Evolutionary conservation across 192 early-diverging fungal species (phyloP).

Genomic region (Linnemannia schmuckeri): DNA sequence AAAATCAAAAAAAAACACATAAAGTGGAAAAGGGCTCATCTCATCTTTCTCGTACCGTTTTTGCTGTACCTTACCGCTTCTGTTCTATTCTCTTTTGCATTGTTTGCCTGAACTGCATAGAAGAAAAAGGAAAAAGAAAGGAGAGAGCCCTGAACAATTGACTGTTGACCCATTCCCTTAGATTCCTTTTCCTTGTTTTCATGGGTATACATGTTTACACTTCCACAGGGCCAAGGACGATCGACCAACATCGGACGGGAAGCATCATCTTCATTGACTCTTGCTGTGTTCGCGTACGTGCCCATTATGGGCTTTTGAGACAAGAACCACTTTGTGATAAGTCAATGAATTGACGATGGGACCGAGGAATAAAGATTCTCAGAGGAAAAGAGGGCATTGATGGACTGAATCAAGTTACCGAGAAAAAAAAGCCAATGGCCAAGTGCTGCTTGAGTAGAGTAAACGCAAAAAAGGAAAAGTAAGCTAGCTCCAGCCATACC

Average conservation of each 20-base stretch:
- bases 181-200: neutral
- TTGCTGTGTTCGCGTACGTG: too few relatives aligned
- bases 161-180: neutral
- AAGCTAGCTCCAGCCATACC: too few relatives aligned
- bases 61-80: neutral
- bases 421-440: neutral
- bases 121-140: neutral
- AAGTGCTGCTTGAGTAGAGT: neutral
- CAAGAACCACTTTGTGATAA: neutral
- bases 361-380: neutral
- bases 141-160: neutral
- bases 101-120: neutral
- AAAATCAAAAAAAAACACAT: neutral
- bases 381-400: neutral
- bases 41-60: neutral
- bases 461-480: too few relatives aligned
- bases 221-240: neutral
- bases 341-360: neutral
- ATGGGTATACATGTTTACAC: neutral
- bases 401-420: neutral
- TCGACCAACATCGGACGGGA: too few relatives aligned
- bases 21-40: neutral
- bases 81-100: neutral
- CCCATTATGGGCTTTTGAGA: too few relatives aligned
- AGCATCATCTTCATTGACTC: too few relatives aligned